A percentile compares a stretch with the other conserved stretches of the same genome.
Conservation (phyloP, 257 asterid species). For the Penstemon davidsonii region DNA sequence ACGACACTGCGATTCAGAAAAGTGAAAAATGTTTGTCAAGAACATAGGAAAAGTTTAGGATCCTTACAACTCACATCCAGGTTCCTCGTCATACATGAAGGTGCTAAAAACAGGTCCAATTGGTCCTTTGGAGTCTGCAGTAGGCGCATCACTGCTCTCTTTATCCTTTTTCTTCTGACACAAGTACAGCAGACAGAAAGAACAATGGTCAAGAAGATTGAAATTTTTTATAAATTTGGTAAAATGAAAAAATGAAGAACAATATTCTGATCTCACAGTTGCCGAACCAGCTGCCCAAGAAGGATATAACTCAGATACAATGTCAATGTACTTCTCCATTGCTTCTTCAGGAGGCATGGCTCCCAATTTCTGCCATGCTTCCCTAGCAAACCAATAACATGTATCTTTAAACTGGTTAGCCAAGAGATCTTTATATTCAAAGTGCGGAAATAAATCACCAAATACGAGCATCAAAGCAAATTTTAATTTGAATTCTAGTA, state of each 20-base stretch:
- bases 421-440: slow-evolving; percentile 18
- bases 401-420: slow-evolving; percentile 28
- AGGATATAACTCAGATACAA: slow-evolving; percentile 80
- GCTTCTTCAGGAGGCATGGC: slow-evolving; percentile 99
- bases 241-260: slow-evolving; percentile 21
- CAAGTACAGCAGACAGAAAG: slow-evolving; percentile 4
- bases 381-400: slow-evolving; percentile 52
- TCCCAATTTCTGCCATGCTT: slow-evolving; percentile 97
- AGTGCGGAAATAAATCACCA: background rate
- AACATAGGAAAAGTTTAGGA: slow-evolving; percentile 24
- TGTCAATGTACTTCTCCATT: slow-evolving; percentile 87
- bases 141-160: slow-evolving; percentile 42
- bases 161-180: slow-evolving; percentile 56
- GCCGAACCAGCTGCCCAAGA: slow-evolving; percentile 73
- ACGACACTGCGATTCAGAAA: background rate
- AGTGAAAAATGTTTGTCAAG: slow-evolving; percentile 16
- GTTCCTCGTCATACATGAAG: slow-evolving; percentile 73
- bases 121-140: slow-evolving; percentile 66
- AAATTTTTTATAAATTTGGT: background rate
- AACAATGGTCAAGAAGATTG: too few species aligned
- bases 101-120: slow-evolving; percentile 99
- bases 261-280: slow-evolving; percentile 51
- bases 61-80: slow-evolving; percentile 80
- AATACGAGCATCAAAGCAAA: slow-evolving; percentile 14
- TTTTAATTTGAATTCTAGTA: slow-evolving; percentile 4